Base-by-base conservation (phyloP, 192 early-diverging fungal species). In the Umbelopsis ramanniana region DNA sequence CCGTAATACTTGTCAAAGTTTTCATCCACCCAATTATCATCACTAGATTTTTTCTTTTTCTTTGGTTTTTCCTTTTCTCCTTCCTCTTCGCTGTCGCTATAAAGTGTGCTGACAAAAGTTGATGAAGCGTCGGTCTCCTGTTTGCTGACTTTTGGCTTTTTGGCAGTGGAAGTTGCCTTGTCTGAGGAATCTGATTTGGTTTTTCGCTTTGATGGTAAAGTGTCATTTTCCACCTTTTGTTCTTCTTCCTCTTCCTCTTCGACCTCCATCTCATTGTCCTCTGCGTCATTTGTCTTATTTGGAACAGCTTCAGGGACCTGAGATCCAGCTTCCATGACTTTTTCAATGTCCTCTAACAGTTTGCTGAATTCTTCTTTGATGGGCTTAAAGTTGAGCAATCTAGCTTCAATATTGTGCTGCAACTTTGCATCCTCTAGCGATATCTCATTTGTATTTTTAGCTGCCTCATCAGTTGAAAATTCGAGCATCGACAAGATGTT, bases 1-100 rank as follows among this genome's bases (percentile, higher is more conserved):
- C 74, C 74, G 73, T 80, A 80, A 67, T 70, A 70, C 48, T 80
- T 76, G n/a, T 80, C 68, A 67, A 80, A 80, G 12, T 80, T 70
- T 12, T 57, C 40, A 52, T 80, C 78, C 8, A 66, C 71, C 66
- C 73, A 74, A 9, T 69, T 66, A 38, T 52, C 53, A 45, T 19
- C 14, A 15, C 9, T 48, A 15, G 40, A 29, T n/a, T 60, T 72
- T 10, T 69, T 14, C 68, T 37, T 69, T 33, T 46, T 52, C n/a
- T 69, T 69, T 24, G 68, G 19, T 33, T 10, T 52, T 43, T 66
- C 47, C 55, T 10, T 35, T 43, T 66, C 47, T 69, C 70, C 46
- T 6, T 43, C 48, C n/a, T 68, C 66, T 15, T 66, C 63, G 46
- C 68, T 55, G 8, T 69, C 69, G 26, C 46, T 52, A 9, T 70